Percentiles rank a stretch among this genome's conserved stretches.
Conservation (phyloP, 129 eudicot genomes). For the Helianthus annuus region HanXRQr2.0-SUNRISE NC_035444.2:86595685-86596184, state of each 20-base stretch:
- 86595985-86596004: conserved; percentile 46
- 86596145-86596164: too few relatives aligned
- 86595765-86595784: too few relatives aligned
- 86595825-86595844: too few relatives aligned
- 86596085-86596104: conserved; percentile 55
- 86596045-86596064: conserved; percentile 40
- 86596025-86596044: conserved; percentile 61
- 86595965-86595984: conserved; percentile 36
- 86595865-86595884: conserved; percentile 49
- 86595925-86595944: conserved; percentile 94
- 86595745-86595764: too few relatives aligned
- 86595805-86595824: too few relatives aligned
- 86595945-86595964: conserved; percentile 80
- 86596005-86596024: conserved; percentile 74
- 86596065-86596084: conserved; percentile 49
- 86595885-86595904: conserved; percentile 24
- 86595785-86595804: too few relatives aligned
- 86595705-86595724: too few relatives aligned
- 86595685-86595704: too few relatives aligned
- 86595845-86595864: too few relatives aligned
- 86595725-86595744: too few relatives aligned
- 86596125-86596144: background rate
- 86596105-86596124: background rate
- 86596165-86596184: too few relatives aligned
- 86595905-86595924: conserved; percentile 24